A percentile compares a stretch with the other conserved stretches of the same genome.
These are phyloP conservation scores for Fusarium sp. DNA, from an alignment of 2,329 filamentous ascomycete genomes.

Conservation along the genomic window DNA sequence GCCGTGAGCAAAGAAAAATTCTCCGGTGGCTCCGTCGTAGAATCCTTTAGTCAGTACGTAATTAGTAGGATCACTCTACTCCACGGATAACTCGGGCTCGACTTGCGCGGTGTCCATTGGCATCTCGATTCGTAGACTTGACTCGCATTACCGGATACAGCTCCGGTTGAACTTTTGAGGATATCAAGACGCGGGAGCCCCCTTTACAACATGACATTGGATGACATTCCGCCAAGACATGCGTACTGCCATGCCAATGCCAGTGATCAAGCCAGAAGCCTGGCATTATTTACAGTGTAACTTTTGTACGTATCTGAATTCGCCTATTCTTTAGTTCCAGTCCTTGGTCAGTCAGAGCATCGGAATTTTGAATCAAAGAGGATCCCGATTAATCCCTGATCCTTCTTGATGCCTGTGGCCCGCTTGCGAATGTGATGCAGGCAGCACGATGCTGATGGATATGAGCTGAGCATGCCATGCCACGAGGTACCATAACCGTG, in stretches of 20 bases:
- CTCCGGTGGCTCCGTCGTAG: slow-evolving; percentile 8
- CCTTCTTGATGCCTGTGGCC: slow-evolving; percentile 2
- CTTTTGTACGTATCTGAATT: not conserved
- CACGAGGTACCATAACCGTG: slow-evolving; percentile 7
- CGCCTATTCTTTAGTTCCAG: slow-evolving; percentile 16
- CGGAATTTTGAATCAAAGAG: slow-evolving; percentile 9
- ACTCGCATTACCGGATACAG: slow-evolving; percentile 14
- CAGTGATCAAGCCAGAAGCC: slow-evolving; percentile 20
- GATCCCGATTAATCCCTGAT: slow-evolving; percentile 22
- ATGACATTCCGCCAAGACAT: slow-evolving; percentile 30
- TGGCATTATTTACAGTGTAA: slow-evolving; percentile 8
- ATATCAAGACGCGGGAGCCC: not conserved
- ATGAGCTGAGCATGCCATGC: slow-evolving; percentile 3
- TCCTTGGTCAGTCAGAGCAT: not conserved
- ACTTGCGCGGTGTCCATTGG: slow-evolving; percentile 4
- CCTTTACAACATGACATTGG: slow-evolving; percentile 12
- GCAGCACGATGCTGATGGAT: not conserved
- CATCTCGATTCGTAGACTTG: slow-evolving; percentile 13
- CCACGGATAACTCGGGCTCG: slow-evolving; percentile 21
- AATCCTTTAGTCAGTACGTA: slow-evolving; percentile 28
- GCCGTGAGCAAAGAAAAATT: slow-evolving; percentile 12
- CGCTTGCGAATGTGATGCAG: slow-evolving; percentile 2
- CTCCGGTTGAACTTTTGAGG: not conserved
- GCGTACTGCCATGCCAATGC: not conserved
- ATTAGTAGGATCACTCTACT: not conserved